Conservation (phyloP, 257 asterid genomes). For the Sherardia arvensis region DNA sequence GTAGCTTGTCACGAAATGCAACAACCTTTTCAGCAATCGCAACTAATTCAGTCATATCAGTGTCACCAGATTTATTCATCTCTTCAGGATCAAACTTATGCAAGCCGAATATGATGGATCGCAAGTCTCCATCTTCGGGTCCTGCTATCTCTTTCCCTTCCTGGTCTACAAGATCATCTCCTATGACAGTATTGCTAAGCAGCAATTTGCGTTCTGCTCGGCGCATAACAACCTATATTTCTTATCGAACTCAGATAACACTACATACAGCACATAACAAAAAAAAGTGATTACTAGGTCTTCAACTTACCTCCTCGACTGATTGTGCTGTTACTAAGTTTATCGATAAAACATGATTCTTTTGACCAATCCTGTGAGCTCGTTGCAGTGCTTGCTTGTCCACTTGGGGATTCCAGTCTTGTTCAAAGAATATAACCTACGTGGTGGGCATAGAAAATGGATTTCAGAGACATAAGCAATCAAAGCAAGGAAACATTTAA, state of each 20-base stretch:
- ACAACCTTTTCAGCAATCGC: constrained; percentile 57
- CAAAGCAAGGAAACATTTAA: neutral
- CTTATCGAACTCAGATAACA: constrained; percentile 18
- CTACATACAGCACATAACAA: constrained; percentile 11
- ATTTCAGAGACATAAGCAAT: neutral
- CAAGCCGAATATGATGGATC: constrained; percentile 67
- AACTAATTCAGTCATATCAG: constrained; percentile 31
- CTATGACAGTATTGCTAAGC: constrained; percentile 78
- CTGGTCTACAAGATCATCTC: constrained; percentile 45
- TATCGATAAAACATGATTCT: constrained; percentile 64
- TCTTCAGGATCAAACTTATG: constrained; percentile 65
- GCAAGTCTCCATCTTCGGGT: constrained; percentile 65
- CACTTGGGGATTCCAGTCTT: constrained; percentile 99
- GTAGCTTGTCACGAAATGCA: constrained; percentile 40
- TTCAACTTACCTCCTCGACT: constrained; percentile 68
- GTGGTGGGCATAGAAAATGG: neutral
- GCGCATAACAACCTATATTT: constrained; percentile 68
- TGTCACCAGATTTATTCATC: constrained; percentile 35
- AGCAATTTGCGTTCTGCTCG: constrained; percentile 80
- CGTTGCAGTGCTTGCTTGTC: constrained; percentile 99
- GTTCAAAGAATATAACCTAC: constrained; percentile 93
- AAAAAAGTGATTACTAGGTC: neutral
- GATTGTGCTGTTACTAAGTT: constrained; percentile 71
- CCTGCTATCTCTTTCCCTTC: constrained; percentile 44
- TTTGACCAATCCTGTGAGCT: constrained; percentile 94